These are phyloP conservation scores for Rhodotorula graminis DNA, from an alignment of 768 basidiomycete genomes.

Conservation along the genomic window DNA sequence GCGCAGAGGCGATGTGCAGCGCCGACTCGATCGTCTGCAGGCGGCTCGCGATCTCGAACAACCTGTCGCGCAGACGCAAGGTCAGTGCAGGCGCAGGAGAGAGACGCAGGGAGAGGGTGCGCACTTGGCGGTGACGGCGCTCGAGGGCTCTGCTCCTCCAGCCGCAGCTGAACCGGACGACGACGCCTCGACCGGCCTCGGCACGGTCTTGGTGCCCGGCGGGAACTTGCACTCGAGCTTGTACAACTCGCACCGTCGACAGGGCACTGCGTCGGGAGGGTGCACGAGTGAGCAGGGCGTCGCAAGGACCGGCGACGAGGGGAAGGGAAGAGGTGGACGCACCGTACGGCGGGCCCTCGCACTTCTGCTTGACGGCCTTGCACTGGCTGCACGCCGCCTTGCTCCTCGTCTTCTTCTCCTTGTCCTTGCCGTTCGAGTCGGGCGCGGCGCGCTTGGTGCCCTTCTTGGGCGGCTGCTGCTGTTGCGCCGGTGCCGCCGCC, in stretches of 20 bases:
- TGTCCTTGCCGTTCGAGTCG: slow-evolving; percentile 4
- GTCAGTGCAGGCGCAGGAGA: no score
- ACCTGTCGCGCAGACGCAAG: background rate
- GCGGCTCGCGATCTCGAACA: slow-evolving; percentile 30
- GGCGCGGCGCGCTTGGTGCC: background rate
- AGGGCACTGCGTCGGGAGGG: slow-evolving; percentile 19
- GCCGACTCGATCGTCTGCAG: slow-evolving; percentile 37
- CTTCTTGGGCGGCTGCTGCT: background rate
- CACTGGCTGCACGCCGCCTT: slow-evolving; percentile 30
- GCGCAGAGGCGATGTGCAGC: slow-evolving; percentile 11
- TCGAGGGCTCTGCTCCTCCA: background rate
- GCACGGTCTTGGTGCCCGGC: slow-evolving; percentile 18
- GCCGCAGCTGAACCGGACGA: background rate
- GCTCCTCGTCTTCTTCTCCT: slow-evolving; percentile 36
- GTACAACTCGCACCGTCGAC: slow-evolving; percentile 38
- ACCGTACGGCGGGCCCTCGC: slow-evolving; percentile 36
- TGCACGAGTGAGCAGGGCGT: no score
- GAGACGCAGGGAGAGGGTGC: background rate
- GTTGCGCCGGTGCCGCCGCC: background rate
- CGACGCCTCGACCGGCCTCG: slow-evolving; percentile 5
- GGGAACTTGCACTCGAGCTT: slow-evolving; percentile 39
- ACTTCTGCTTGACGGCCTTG: slow-evolving; percentile 36
- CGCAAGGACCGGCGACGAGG: background rate
- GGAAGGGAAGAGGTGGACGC: background rate
- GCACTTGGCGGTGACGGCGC: slow-evolving; percentile 18